Evolutionary conservation across 768 basidiomycete genomes (phyloP), one percentile per base, ranked within the genome.

Genomic region (Coprinellus micaceus): DNA sequence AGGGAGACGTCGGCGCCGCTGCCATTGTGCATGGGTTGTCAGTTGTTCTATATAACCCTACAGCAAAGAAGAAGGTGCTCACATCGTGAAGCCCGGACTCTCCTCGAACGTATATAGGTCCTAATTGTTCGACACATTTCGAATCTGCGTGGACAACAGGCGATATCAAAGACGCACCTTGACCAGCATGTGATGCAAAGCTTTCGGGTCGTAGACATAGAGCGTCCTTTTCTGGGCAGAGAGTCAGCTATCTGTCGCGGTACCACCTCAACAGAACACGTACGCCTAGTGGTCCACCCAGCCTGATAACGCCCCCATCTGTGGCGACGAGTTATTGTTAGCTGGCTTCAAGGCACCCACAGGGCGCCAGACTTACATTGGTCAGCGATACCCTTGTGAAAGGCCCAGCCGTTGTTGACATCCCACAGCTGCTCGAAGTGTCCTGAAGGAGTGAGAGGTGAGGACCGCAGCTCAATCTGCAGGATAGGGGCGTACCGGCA

Each of bases 161-260:
- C 12, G 17, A 11, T 33, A 3, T 47, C 9, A 46, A n/a, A 13
- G 2, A 41, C 47, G 57, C 28, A 76, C 80, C 64, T 78, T 80
- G 49, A 79, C 67, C 6, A 77, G 30, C 28, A 80, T 74, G 56
- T 76, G 74, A 56, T 78, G 70, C 52, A 81, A 57, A 1, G 79
- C 79, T 39, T 69, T 70, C 0, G 78, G 75, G 57, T 81, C 80
- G 48, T 63, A 77, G 11, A 79, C 68, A 55, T 75, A 74, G 11
- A 81, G 69, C 51, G 69, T 64, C 40, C 67, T 62, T 54, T 66
- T 65, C 71, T 71, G 41, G 37, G 28, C 12, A n/a, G 19, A 1
- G 28, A 47, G 40, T 58, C 54, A 36, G 36, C 19, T 30, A 21
- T 7, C 24, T 11, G 45, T 15, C 41, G 26, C 21, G 11, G 26